These are phyloP conservation scores for Corylus avellana DNA, from an alignment of 306 rosid species.

Conservation along the genomic window DNA sequence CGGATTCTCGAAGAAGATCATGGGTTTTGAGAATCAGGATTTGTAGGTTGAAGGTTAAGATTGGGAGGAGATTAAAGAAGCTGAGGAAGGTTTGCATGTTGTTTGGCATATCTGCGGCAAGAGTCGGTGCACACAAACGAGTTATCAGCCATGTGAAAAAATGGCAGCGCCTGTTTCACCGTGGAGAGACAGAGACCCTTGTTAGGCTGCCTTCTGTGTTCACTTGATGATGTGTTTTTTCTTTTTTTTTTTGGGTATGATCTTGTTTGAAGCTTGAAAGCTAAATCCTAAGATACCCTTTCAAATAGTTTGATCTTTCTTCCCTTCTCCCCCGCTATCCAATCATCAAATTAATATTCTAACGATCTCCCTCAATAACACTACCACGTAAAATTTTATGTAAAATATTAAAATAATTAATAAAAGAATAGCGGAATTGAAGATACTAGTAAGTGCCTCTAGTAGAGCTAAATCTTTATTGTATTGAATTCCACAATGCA, in stretches of 20 bases:
- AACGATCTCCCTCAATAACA: too few relatives aligned
- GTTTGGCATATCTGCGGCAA: constrained; percentile 40
- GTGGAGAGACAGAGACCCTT: constrained; percentile 40
- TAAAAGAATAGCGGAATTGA: too few relatives aligned
- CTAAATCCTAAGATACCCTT: background rate
- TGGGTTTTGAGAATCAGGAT: constrained; percentile 60
- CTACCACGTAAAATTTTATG: too few relatives aligned
- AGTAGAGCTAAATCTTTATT: too few relatives aligned
- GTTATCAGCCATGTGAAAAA: constrained; percentile 49
- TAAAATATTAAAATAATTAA: too few relatives aligned
- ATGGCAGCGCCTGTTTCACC: constrained; percentile 51
- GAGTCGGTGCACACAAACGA: constrained; percentile 48
- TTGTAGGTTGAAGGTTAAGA: constrained; percentile 67
- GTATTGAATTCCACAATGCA: too few relatives aligned
- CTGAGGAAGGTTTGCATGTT: constrained; percentile 52
- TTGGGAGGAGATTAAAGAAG: constrained; percentile 69
- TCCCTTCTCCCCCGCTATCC: background rate
- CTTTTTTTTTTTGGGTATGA: background rate
- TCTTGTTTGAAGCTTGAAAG: background rate
- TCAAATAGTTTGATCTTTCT: background rate
- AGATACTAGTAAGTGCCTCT: too few relatives aligned
- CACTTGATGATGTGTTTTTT: constrained; percentile 27
- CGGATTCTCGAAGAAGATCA: constrained; percentile 42
- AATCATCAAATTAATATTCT: too few relatives aligned
- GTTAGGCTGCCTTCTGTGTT: constrained; percentile 45